Conservation (phyloP, 2,329 filamentous ascomycete genomes). For the Tothia fuscella region DNA sequence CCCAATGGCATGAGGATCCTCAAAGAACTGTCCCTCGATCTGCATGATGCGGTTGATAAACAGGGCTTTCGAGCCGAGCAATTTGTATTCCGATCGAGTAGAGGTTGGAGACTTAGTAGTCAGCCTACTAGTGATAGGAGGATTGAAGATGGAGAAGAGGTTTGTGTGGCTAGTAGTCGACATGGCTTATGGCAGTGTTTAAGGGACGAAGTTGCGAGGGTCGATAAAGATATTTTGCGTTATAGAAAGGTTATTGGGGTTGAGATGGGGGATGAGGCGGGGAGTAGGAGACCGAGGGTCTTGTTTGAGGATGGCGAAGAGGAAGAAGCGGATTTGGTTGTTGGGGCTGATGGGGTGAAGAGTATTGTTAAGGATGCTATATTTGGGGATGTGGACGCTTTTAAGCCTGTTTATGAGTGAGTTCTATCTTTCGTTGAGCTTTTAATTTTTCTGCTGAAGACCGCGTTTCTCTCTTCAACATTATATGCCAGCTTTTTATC, state of each 20-base stretch:
- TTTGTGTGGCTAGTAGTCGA: conserved; percentile 13
- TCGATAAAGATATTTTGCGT: not conserved
- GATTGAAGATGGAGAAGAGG: conserved; percentile 12
- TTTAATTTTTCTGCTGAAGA: not conserved
- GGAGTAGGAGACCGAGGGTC: conserved; percentile 12
- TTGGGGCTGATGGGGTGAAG: conserved; percentile 21
- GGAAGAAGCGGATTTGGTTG: conserved; percentile 19
- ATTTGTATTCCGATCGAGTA: conserved; percentile 14
- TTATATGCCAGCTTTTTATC: too few species aligned
- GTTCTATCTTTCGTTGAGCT: conserved; percentile 5
- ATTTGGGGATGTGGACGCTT: conserved; percentile 14
- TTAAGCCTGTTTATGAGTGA: conserved; percentile 15
- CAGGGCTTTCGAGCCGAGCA: conserved; percentile 16
- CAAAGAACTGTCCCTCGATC: conserved; percentile 13
- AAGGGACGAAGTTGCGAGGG: conserved; percentile 5
- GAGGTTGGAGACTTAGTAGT: conserved; percentile 5
- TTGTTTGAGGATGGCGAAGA: conserved; percentile 13
- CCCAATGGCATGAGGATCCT: conserved; percentile 20
- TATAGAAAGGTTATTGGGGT: conserved; percentile 10
- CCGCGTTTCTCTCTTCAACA: not conserved
- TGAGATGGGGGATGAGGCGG: conserved; percentile 2
- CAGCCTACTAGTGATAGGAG: conserved; percentile 12
- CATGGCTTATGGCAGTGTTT: conserved; percentile 19
- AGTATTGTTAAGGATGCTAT: conserved; percentile 17
- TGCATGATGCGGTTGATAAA: conserved; percentile 15